Base-by-base conservation (phyloP, 2,329 filamentous ascomycete genomes). In the Ciborinia camelliae region DNA sequence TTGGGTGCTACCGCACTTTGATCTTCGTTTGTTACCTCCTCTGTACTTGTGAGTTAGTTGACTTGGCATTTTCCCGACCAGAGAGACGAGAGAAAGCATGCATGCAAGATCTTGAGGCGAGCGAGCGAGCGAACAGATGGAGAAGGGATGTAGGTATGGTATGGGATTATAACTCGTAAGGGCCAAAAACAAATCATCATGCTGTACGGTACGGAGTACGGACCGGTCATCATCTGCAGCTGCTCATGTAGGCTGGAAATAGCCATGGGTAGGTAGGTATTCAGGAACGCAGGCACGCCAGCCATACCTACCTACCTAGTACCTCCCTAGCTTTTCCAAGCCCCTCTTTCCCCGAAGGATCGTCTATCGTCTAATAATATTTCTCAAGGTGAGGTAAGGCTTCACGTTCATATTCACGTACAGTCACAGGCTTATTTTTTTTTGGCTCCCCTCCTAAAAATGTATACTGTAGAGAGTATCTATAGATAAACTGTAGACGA, bases 201-300 rank as follows among this genome's bases (percentile, higher is more conserved):
- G 14, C 26, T 41, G 37, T 15, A n/a, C 45, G 20, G 26, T 18
- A 23, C 35, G 30, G 20, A 32, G 9, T 10, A 15, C 47, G 37
- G 26, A 14, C n/a, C 55, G 28, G 39, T 43, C 45, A n/a, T 45
- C 43, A 37, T 62, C 50, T 45, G 59, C 48, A 62, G 14, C 37
- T 35, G 20, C n/a, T n/a, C n/a, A n/a, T n/a, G 52, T 48, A 54
- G 23, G 43, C 37, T 30, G 30, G 50, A 62, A 62, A 62, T 54
- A 62, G 60, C 50, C 60, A 54, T 37, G 60, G 48, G 55, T 43
- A 62, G 54, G 54, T 50, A 54, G 60, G 60, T 43, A 62, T 62
- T 62, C 60, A 54, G 60, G 60, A 35, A 62, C 60, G 37, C n/a
- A 62, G 50, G 37, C 50, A 62, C 50, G 51, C 52, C 39, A 48